A percentile compares a stretch with the other conserved stretches of the same genome.
These are phyloP conservation scores for Benincasa hispida DNA, from an alignment of 306 rosid species.

Conservation along the genomic window DNA sequence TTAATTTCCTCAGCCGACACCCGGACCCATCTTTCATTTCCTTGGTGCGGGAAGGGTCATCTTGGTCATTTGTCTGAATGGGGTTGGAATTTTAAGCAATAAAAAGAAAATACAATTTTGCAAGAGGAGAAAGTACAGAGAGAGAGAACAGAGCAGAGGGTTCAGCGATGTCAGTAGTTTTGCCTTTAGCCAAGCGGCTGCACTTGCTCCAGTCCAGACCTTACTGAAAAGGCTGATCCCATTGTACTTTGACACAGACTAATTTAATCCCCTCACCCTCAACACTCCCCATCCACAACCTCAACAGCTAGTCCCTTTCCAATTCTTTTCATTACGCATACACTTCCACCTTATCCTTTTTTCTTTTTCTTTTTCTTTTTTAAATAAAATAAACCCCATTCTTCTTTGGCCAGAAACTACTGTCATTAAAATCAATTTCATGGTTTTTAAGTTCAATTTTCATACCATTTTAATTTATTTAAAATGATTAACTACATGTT, in stretches of 20 bases:
- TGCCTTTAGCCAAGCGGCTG: constrained; percentile 10
- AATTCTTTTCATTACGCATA: constrained; percentile 2
- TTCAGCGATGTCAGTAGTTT: constrained; percentile 14
- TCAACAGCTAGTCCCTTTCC: constrained; percentile 7
- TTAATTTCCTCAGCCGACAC: background rate
- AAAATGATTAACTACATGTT: too few species aligned
- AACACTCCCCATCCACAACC: background rate
- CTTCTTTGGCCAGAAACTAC: too few species aligned
- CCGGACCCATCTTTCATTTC: background rate
- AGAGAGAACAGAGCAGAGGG: background rate
- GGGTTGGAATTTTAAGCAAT: background rate
- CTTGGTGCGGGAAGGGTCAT: background rate
- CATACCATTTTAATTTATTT: too few species aligned
- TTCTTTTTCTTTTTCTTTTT: too few species aligned
- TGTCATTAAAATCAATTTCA: too few species aligned
- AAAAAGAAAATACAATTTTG: background rate
- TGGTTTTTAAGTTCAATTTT: too few species aligned
- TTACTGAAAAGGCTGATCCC: constrained; percentile 18
- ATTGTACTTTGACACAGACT: constrained; percentile 8
- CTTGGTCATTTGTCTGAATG: background rate
- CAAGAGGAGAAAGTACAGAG: constrained; percentile 10
- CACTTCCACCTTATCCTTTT: background rate
- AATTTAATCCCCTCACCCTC: background rate
- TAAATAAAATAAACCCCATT: too few species aligned
- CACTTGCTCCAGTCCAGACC: constrained; percentile 6